Evolutionary conservation across 1,284 basidiomycete species (phyloP).

Genomic region (Ceratobasidium sp.): DNA sequence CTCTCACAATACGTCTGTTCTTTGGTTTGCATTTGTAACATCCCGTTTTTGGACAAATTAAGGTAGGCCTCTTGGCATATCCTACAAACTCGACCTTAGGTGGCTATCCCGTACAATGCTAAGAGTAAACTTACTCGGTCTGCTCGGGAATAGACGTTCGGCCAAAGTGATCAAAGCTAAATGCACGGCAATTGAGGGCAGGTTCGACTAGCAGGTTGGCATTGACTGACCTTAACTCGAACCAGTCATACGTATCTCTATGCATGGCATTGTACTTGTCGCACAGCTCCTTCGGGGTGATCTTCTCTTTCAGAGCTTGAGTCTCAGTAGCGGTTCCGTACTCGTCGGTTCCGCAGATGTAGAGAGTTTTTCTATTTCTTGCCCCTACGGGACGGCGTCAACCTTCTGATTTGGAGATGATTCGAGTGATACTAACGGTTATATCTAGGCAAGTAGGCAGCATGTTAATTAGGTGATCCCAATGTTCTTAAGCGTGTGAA

Average conservation of each 20-base stretch:
- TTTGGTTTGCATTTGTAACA: slow-evolving; percentile 82
- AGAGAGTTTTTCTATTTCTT: slow-evolving; percentile 76
- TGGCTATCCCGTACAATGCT: neutral
- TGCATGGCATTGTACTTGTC: slow-evolving; percentile 95
- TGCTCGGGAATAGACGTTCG: slow-evolving; percentile 92
- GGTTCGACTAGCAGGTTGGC: neutral
- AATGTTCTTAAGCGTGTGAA: slow-evolving; percentile 29
- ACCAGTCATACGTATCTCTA: slow-evolving; percentile 95
- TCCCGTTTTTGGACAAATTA: slow-evolving; percentile 80
- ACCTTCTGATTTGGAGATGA: neutral
- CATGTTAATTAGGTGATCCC: neutral
- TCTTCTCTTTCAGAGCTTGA: slow-evolving; percentile 92
- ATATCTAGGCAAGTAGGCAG: slow-evolving; percentile 60
- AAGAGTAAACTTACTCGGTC: slow-evolving; percentile 73
- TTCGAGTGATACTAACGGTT: slow-evolving; percentile 63
- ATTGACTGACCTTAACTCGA: slow-evolving; percentile 76
- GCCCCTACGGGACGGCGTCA: slow-evolving; percentile 62
- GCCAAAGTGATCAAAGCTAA: slow-evolving; percentile 96
- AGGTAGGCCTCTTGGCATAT: slow-evolving; percentile 89
- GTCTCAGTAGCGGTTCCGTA: slow-evolving; percentile 99
- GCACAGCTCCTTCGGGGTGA: slow-evolving; percentile 88
- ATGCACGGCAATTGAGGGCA: slow-evolving; percentile 41
- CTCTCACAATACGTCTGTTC: slow-evolving; percentile 95
- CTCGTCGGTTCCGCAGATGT: slow-evolving; percentile 98
- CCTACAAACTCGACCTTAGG: slow-evolving; percentile 58